A percentile compares a stretch with the other conserved stretches of the same genome.
phyloP scores from a whole-genome alignment of 139 green algal genomes.

The Microglena sp. region DNA sequence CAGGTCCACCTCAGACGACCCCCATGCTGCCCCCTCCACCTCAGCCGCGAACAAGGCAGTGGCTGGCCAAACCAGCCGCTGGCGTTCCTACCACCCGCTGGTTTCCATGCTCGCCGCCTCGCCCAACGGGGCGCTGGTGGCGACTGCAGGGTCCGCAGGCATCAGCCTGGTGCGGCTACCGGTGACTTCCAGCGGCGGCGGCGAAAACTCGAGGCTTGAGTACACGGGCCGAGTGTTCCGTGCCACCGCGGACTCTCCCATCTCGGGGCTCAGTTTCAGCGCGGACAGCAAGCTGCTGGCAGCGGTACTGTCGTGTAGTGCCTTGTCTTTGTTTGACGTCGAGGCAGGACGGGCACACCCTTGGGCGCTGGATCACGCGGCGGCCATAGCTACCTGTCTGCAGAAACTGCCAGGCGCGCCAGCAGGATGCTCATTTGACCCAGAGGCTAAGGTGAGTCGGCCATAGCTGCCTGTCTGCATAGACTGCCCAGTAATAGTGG shows the following conservation, averaged over 20 bases:
- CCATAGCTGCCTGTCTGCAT: too few relatives aligned
- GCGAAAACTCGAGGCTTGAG: not conserved
- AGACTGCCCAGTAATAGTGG: not conserved
- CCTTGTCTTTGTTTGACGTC: conserved; percentile 23
- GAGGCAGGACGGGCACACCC: not conserved
- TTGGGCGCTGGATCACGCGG: conserved; percentile 19
- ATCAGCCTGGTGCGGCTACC: conserved; percentile 21
- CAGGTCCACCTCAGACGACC: too few relatives aligned
- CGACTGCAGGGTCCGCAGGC: conserved; percentile 51
- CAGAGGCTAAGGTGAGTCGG: not conserved
- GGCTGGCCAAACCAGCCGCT: too few relatives aligned
- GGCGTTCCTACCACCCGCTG: conserved; percentile 21
- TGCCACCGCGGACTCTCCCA: conserved; percentile 1
- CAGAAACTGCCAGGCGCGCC: conserved; percentile 19
- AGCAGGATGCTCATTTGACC: conserved; percentile 5
- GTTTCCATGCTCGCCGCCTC: conserved; percentile 41
- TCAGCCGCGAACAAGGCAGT: too few relatives aligned
- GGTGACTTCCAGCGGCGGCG: not conserved
- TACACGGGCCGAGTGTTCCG: not conserved
- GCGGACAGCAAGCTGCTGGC: conserved; percentile 20
- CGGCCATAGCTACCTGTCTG: conserved; percentile 11
- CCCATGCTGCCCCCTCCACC: too few relatives aligned
- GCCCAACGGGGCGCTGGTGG: conserved; percentile 52
- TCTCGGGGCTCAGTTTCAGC: conserved; percentile 19
- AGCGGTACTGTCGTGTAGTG: conserved; percentile 10